Base-by-base conservation (phyloP, 2,329 filamentous ascomycete species). In the Cordyceps farinosa region DNA sequence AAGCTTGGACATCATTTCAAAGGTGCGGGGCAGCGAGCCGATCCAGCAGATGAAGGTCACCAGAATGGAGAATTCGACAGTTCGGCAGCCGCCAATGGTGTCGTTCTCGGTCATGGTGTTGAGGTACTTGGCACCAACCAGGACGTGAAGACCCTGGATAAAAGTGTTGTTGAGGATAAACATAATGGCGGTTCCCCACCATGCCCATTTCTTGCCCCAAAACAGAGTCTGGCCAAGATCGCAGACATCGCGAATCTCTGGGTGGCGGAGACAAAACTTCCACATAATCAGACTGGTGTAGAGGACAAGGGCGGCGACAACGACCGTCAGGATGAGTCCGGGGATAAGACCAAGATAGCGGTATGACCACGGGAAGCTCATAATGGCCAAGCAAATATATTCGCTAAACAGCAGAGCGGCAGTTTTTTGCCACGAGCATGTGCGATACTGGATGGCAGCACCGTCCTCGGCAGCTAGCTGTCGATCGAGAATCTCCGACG, bases 221-320 rank as follows among this genome's bases (percentile, higher is more conserved):
- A 96, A 97, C 29, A 97, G 85, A 84, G 93, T 93, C 75, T 97
- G 91, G n/a, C 92, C 93, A 72, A 97, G 90, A 73, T 97, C 93
- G 73, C 92, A 97, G 15, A 97, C 91, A 78, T 97, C 93, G 69
- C 92, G 88, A 65, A 96, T 88, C 74, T 97, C 91, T 1, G 93
- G 93, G 72, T 97, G 92, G 54, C 92, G 87, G 64, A 97, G 78
- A 73, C 93, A 97, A 71, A 97, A 97, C 74, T 93, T 87, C 92
- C 90, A 93, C 27, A 81, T 71, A 3, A 79, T 73, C 5, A 78
- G 70, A 65, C 76, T 78, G 27, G 93, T 97, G 75, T 97, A 97
- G 5, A 96, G 80, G 1, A 97, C 93, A 22, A 93, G 76, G 5
- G 78, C 83, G 32, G 93, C 92, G 64, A 96, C 84, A 36, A 94